Percentiles rank a stretch among this genome's conserved stretches.
phyloP scores from a whole-genome alignment of 2,329 filamentous ascomycete species.

The Neonectria magnoliae region DNA sequence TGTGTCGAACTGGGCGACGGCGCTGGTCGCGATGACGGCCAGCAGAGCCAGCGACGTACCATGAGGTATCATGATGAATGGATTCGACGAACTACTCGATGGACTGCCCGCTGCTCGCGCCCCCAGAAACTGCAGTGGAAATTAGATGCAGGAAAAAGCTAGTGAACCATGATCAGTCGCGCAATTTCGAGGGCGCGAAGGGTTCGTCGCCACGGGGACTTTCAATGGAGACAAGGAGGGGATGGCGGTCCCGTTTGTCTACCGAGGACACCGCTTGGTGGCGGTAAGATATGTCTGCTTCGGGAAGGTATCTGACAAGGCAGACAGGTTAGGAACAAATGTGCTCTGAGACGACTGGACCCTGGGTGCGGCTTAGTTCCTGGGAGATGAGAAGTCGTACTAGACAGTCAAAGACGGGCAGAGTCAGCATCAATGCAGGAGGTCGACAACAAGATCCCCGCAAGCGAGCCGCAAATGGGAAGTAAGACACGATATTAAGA shows the following conservation, averaged over 20 bases:
- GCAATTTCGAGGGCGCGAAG: slow-evolving; percentile 16
- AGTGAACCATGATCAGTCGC: slow-evolving; percentile 37
- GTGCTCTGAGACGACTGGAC: neutral
- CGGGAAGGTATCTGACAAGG: slow-evolving; percentile 23
- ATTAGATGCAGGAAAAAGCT: slow-evolving; percentile 31
- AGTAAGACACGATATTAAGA: slow-evolving; percentile 21
- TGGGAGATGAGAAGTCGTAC: slow-evolving; percentile 16
- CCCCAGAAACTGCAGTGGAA: slow-evolving; percentile 15
- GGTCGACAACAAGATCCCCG: slow-evolving; percentile 11
- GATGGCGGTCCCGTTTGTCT: slow-evolving; percentile 2
- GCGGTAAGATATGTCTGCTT: slow-evolving; percentile 23
- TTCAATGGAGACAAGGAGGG: slow-evolving; percentile 4
- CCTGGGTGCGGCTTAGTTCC: slow-evolving; percentile 9
- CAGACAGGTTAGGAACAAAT: slow-evolving; percentile 4
- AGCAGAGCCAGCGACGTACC: slow-evolving; percentile 28
- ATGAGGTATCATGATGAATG: slow-evolving; percentile 33
- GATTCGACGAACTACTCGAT: slow-evolving; percentile 14
- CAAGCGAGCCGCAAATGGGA: slow-evolving; percentile 20
- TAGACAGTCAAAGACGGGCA: slow-evolving; percentile 14
- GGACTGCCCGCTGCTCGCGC: slow-evolving; percentile 23
- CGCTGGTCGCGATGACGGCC: slow-evolving; percentile 27
- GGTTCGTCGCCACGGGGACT: slow-evolving; percentile 18
- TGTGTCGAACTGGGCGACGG: slow-evolving; percentile 53
- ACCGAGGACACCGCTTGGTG: slow-evolving; percentile 9
- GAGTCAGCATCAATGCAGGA: slow-evolving; percentile 9